These are phyloP conservation scores for Eucalyptus microcorys DNA, from an alignment of 345 rosid genomes.

Conservation along the genomic window DNA sequence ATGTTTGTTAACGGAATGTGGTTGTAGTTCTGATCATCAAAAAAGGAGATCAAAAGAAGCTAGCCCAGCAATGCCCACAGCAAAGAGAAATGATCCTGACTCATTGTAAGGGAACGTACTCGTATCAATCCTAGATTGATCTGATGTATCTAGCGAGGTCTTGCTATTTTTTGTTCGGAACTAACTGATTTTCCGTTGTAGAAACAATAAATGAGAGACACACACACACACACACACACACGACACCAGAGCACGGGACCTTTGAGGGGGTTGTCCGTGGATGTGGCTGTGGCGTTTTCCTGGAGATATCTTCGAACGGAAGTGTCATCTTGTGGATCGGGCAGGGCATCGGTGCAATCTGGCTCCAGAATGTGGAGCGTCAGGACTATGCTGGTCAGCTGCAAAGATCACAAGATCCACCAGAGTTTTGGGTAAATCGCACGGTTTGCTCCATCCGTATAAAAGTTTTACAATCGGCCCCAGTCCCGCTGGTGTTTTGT, in stretches of 20 bases:
- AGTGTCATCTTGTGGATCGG: background rate
- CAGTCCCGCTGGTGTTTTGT: background rate
- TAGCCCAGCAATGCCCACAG: background rate
- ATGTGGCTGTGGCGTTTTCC: background rate
- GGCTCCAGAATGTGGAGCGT: background rate
- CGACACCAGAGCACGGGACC: background rate
- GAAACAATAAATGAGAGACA: background rate
- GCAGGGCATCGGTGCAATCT: background rate
- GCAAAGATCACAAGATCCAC: background rate
- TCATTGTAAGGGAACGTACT: background rate
- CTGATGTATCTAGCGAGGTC: background rate
- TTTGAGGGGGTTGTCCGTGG: no score
- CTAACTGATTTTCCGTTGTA: background rate
- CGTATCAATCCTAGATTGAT: background rate
- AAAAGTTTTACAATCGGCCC: background rate
- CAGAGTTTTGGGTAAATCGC: background rate
- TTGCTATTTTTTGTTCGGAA: background rate
- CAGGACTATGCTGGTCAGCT: background rate
- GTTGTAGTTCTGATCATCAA: background rate
- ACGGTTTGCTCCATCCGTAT: background rate
- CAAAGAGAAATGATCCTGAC: background rate
- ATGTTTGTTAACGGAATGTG: background rate
- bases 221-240: background rate
- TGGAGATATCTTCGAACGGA: background rate
- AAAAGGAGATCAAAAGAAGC: background rate